phyloP scores from a whole-genome alignment of 2,329 filamentous ascomycete genomes.

The Pezicula carpinea region DNA sequence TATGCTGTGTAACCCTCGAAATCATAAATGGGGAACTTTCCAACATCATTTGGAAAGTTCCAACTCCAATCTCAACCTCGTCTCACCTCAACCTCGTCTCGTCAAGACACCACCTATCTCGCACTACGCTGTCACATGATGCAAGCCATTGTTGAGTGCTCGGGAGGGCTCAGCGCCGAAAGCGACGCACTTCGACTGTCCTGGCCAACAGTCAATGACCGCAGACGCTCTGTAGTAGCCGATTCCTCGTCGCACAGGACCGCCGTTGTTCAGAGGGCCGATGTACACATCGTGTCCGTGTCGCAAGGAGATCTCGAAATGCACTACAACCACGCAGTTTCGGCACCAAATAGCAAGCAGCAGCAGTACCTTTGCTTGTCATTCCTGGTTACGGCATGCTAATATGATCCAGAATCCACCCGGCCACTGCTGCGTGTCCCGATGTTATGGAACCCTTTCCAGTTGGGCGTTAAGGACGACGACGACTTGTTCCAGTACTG shows the following conservation, averaged over 20 bases:
- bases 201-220: background rate
- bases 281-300: background rate
- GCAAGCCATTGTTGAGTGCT: too few relatives aligned
- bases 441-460: background rate
- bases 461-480: background rate
- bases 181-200: constrained; percentile 2
- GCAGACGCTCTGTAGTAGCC: background rate
- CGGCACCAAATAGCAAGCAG: background rate
- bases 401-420: background rate
- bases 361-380: background rate
- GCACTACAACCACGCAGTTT: background rate
- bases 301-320: background rate
- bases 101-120: too few relatives aligned
- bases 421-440: background rate
- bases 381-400: background rate
- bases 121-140: too few relatives aligned
- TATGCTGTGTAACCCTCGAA: too few relatives aligned
- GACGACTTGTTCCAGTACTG: background rate
- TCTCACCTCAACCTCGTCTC: too few relatives aligned
- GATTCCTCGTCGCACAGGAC: too few relatives aligned
- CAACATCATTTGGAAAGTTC: too few relatives aligned
- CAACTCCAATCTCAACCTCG: too few relatives aligned
- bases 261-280: background rate
- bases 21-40: too few relatives aligned
- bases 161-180: too few relatives aligned